A percentile compares a stretch with the other conserved stretches of the same genome.
These are phyloP conservation scores for Dendrothele bispora DNA, from an alignment of 768 basidiomycete species.

Conservation along the genomic window DNA sequence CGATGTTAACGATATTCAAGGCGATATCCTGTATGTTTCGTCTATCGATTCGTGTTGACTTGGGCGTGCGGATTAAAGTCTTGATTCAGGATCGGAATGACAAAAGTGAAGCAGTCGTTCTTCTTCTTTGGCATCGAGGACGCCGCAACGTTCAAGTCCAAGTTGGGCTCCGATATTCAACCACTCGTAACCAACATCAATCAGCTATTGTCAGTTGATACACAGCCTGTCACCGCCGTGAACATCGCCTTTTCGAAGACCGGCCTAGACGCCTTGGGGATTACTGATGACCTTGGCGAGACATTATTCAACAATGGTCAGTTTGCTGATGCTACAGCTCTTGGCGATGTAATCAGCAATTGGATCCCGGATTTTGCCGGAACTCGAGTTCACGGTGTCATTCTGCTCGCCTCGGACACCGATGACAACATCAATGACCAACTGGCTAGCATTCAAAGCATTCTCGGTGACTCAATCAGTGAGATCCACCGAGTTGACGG, in stretches of 20 bases:
- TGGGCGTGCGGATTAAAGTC: too few relatives aligned
- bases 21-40: slow-evolving; percentile 11
- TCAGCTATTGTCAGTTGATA: slow-evolving; percentile 14
- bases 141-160: slow-evolving; percentile 17
- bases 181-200: slow-evolving; percentile 20
- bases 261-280: slow-evolving; percentile 16
- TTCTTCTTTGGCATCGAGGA: slow-evolving; percentile 21
- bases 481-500: slow-evolving; percentile 19
- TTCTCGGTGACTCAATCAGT: slow-evolving; percentile 16
- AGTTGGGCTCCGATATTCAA: slow-evolving; percentile 15
- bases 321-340: slow-evolving; percentile 5
- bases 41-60: too few relatives aligned
- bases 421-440: slow-evolving; percentile 15
- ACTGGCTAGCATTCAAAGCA: slow-evolving; percentile 17
- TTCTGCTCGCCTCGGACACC: slow-evolving; percentile 24
- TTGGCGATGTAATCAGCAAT: slow-evolving; percentile 13
- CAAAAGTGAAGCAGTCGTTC: slow-evolving; percentile 22
- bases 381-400: slow-evolving; percentile 18
- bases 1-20: slow-evolving; percentile 7
- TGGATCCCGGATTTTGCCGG: slow-evolving; percentile 21
- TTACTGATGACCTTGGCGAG: slow-evolving; percentile 16
- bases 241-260: slow-evolving; percentile 22
- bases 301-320: slow-evolving; percentile 10
- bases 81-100: slow-evolving; percentile 16
- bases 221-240: slow-evolving; percentile 20